Percentiles rank a stretch among this genome's conserved stretches.
Evolutionary conservation across 176 grass and related monocot genomes (phyloP).

Genomic region (Hordeum marinum): DNA sequence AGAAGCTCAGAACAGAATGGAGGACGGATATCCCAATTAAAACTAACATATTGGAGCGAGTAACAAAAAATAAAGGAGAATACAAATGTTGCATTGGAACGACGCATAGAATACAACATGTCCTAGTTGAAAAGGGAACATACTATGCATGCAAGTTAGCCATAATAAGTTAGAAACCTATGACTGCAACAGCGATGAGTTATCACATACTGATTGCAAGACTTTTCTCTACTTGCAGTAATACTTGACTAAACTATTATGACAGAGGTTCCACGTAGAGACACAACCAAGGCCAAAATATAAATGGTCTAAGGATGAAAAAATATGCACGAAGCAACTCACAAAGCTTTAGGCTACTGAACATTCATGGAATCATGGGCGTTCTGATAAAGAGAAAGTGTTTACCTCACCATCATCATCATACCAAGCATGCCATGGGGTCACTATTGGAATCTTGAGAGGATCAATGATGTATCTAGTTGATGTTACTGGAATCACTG

Average conservation of each 20-base stretch:
- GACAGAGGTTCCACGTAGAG: not conserved
- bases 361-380: not conserved
- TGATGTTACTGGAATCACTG: slow-evolving; percentile 86
- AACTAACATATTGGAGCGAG: slow-evolving; percentile 7
- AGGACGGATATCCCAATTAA: not conserved
- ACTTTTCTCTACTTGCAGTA: not conserved
- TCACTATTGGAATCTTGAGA: slow-evolving; percentile 80
- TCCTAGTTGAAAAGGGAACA: not conserved
- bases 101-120: not conserved
- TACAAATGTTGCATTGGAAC: not conserved
- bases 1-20: slow-evolving; percentile 10
- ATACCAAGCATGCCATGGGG: slow-evolving; percentile 88
- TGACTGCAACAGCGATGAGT: not conserved
- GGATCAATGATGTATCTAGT: slow-evolving; percentile 82
- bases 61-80: not conserved
- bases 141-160: not conserved
- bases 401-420: slow-evolving; percentile 84
- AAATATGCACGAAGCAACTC: not conserved
- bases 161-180: not conserved
- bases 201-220: not conserved
- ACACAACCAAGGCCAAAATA: not conserved
- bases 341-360: slow-evolving; percentile 3
- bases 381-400: slow-evolving; percentile 7
- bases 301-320: not conserved
- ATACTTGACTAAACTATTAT: not conserved